These are phyloP conservation scores for Tulasnella sp. DNA, from an alignment of 768 basidiomycete genomes.

Conservation along the genomic window DNA sequence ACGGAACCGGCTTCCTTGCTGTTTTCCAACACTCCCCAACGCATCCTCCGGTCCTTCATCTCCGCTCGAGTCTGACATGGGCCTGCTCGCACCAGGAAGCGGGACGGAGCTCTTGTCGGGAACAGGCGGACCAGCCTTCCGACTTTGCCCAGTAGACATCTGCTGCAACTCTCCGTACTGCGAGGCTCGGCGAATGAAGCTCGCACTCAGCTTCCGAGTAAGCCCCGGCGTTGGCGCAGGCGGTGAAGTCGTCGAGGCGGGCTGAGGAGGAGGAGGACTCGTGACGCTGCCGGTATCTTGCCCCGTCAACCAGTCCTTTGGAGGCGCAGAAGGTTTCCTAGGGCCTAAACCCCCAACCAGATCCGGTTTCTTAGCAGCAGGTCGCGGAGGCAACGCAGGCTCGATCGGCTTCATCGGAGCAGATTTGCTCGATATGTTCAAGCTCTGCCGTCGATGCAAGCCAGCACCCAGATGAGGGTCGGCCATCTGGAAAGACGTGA, in stretches of 20 bases:
- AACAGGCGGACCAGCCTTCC: not conserved
- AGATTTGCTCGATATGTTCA: conserved; percentile 6
- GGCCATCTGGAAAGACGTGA: not conserved
- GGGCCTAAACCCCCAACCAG: not conserved
- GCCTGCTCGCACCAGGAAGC: not conserved
- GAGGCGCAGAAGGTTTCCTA: conserved; percentile 21
- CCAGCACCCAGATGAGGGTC: not conserved
- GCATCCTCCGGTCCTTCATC: conserved; percentile 17
- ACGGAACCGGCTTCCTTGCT: not conserved
- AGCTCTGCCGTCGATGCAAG: not conserved
- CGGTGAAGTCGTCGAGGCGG: not conserved
- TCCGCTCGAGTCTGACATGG: not conserved
- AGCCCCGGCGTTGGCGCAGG: not conserved
- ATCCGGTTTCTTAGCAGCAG: not conserved
- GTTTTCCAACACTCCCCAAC: not conserved
- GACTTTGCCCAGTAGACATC: not conserved
- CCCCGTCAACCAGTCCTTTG: conserved; percentile 70
- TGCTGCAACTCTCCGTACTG: not conserved
- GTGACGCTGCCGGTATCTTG: conserved; percentile 34
- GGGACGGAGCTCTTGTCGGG: not conserved
- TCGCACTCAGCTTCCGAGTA: not conserved
- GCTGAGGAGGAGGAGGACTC: not conserved
- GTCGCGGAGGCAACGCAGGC: conserved; percentile 11
- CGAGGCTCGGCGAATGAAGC: conserved; percentile 3
- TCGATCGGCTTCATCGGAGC: not conserved